Conservation (phyloP, 495 filamentous ascomycete genomes). For the Tuber borchii region DNA sequence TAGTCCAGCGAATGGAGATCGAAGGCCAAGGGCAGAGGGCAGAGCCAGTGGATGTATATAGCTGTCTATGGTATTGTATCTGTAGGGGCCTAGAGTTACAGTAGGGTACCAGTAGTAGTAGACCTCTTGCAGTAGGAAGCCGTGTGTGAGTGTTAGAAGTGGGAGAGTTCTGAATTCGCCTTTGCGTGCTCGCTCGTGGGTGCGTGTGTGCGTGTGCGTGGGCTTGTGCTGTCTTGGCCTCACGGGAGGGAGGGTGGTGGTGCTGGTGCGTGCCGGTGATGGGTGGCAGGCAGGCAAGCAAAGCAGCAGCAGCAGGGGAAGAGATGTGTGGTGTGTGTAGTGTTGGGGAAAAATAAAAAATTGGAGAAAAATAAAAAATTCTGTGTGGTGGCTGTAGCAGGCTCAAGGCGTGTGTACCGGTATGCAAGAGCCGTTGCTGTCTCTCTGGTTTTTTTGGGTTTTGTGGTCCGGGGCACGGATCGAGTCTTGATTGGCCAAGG, state of each 20-base stretch:
- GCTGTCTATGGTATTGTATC: not conserved
- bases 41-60: not conserved
- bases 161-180: not conserved
- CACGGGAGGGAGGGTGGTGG: conserved; percentile 29
- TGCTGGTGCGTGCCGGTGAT: not conserved
- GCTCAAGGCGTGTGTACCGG: not conserved
- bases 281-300: not conserved
- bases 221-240: conserved; percentile 30
- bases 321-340: not conserved
- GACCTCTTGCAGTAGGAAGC: not conserved
- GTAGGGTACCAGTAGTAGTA: not conserved
- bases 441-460: not conserved
- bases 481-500: not conserved
- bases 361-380: not conserved
- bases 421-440: conserved; percentile 3
- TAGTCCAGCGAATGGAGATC: not conserved
- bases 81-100: not conserved
- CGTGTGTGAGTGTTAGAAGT: not conserved
- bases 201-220: conserved; percentile 18
- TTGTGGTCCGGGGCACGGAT: not conserved
- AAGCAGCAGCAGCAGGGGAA: not conserved
- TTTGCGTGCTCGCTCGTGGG: conserved; percentile 33
- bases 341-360: not conserved
- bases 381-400: not conserved
- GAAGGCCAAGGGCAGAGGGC: not conserved